Base-by-base conservation (phyloP, 176 grass and related monocot species). In the Oryza punctata region DNA sequence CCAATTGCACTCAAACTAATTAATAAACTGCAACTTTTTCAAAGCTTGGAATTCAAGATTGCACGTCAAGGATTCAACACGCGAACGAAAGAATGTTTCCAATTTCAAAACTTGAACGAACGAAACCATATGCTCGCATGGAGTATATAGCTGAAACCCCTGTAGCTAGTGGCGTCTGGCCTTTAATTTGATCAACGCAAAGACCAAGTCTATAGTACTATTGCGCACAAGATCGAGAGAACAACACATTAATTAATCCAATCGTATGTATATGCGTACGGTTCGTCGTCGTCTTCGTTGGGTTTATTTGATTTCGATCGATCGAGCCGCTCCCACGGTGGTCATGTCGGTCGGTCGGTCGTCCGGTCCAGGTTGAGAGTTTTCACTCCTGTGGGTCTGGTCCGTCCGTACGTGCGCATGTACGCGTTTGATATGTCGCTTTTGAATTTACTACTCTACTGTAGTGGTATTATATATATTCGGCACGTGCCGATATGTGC, bases 31-130 rank as follows among this genome's bases (percentile, higher is more conserved):
- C 49, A 54, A 54, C 14, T 12, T 54, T 7, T 54, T 5, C 49
- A 57, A 57, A 21, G 19, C 16, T 21, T 57, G 52, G 52, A 57
- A 57, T 57, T 57, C 19, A 57, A 57, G 7, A 13, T 4, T 18
- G 11, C 10, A 0, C 24, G 77, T 81, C 69, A 74, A 75, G 6
- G 44, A 75, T 81, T 82, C 85, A 87, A 76, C 52, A 41, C 0
- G 50, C 16, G 38, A 59, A 87, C 8, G 85, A 57, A 47, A 57
- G 52, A 57, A 57, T 1, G 52, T 1, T 57, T 21, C 52, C 52
- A n/a, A n/a, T 57, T 57, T 57, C 52, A 70, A 63, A 29, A 14
- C 12, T 26, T 18, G 52, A 9, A 70, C 59, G 52, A 57, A 57
- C 18, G 52, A 57, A n/a, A 21, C 2, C 0, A 46, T 14, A 16